A percentile compares a stretch with the other conserved stretches of the same genome.
phyloP scores from a whole-genome alignment of 306 rosid species.

The Begonia loranthoides region DNA sequence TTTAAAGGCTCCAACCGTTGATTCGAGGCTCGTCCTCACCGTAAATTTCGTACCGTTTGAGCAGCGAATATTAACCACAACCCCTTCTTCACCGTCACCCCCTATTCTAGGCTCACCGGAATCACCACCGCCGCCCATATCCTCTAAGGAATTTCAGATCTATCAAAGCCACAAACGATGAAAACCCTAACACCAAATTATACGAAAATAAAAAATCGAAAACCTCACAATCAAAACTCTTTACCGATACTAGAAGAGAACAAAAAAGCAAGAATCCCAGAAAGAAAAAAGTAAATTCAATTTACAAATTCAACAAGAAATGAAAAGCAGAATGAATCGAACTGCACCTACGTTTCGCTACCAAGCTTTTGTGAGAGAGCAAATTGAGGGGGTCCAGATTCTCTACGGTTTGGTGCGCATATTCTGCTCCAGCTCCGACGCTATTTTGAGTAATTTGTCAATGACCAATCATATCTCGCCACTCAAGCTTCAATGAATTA shows the following conservation, averaged over 20 bases:
- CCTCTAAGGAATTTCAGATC: not conserved
- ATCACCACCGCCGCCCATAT: not conserved
- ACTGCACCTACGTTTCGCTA: not conserved
- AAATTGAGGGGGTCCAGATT: not conserved
- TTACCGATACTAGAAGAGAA: not conserved
- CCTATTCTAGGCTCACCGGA: constrained; percentile 1
- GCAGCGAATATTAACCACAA: constrained; percentile 43
- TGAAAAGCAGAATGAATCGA: not conserved
- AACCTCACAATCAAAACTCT: not conserved
- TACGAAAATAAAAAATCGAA: no score
- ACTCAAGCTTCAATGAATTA: not conserved
- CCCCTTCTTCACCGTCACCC: constrained; percentile 13
- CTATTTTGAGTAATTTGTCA: not conserved
- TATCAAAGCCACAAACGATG: not conserved
- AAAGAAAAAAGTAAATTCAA: not conserved
- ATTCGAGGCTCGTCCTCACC: constrained; percentile 36
- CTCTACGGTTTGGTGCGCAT: constrained; percentile 2
- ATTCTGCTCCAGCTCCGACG: not conserved
- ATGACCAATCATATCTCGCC: not conserved
- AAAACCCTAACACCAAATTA: not conserved
- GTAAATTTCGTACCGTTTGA: constrained; percentile 65
- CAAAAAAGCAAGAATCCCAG: not conserved
- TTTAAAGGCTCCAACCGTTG: constrained; percentile 47
- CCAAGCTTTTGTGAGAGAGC: not conserved
- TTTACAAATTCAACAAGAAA: not conserved